Percentiles rank a stretch among this genome's conserved stretches.
Conservation (phyloP, 371 early-diverging fungal species). For the Dentiscutata heterogama region DNA sequence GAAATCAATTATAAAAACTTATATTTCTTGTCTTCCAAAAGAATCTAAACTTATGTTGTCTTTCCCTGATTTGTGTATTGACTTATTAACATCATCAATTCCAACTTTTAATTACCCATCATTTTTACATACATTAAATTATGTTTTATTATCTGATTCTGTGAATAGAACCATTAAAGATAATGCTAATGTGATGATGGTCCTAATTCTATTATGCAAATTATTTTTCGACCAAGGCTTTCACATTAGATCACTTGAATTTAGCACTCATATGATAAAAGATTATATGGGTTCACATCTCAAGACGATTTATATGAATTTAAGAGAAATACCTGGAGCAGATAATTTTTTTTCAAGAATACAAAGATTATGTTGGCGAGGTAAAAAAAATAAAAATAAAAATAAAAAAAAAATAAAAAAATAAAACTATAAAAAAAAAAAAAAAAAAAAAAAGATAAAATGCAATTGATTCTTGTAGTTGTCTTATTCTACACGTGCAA, state of each 20-base stretch:
- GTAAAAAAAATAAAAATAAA: neutral
- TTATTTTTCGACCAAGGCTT: neutral
- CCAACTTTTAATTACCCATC: neutral
- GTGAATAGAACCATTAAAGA: neutral
- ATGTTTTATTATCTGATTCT: neutral
- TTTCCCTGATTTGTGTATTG: neutral
- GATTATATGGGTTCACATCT: neutral
- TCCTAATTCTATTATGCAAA: neutral
- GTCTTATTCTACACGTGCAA: neutral
- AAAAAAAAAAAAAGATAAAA: neutral
- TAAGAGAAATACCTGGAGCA: neutral
- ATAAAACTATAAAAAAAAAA: neutral
- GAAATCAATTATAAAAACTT: constrained; percentile 13
- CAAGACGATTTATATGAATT: neutral
- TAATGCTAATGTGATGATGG: neutral
- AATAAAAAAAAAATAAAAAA: neutral
- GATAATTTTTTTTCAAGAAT: neutral
- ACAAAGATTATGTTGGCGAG: constrained; percentile 7
- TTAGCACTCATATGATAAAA: neutral
- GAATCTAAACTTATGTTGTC: constrained; percentile 10
- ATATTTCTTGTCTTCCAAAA: neutral
- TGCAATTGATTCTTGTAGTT: neutral
- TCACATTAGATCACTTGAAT: neutral
- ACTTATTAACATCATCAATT: neutral
- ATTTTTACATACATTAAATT: constrained; percentile 6